Evolutionary conservation across 75 land plant species (phyloP), one percentile per base, ranked within the genome.

Genomic region (Picea glauca): DNA sequence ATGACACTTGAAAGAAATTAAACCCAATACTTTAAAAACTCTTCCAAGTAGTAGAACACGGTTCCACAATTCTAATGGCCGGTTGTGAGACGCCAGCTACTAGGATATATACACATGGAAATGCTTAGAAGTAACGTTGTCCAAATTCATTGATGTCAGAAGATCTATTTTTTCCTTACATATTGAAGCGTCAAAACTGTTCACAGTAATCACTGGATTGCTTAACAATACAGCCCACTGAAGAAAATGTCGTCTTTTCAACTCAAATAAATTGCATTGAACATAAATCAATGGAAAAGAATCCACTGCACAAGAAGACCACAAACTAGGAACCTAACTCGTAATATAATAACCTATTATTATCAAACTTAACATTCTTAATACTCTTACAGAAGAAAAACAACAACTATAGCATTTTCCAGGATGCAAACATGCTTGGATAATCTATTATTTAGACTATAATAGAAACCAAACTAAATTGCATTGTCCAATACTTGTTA

Each of bases 221-320:
- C 12, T 11, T 50, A 9, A 50, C 56, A 50, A 11, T 50, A 66
- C n/a, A 17, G 35, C 17, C 40, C 38, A 33, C 70, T 14, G 7
- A 66, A 35, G 40, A 66, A 35, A 66, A 50, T 15, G 35, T 65
- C 68, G 23, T 65, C 68, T 35, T 65, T 65, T 15, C 68, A 65
- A 50, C 38, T 13, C 13, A 31, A 18, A 26, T 12, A 33, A 35
- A 13, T 15, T 33, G 15, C 70, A 66, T 0, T 26, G 17, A 15
- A 5, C n/a, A 33, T 33, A 20, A 35, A 18, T 32, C 33, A 35
- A 17, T 35, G 20, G 18, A 66, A 66, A 35, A 4, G 8, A 66
- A 35, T 26, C 43, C 0, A 5, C 70, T 32, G 35, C 70, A 33
- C 43, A 66, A 11, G 8, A 33, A 38, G 40, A 18, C 38, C 20